Conservation (phyloP, 768 basidiomycete species). For the Filobasidium floriforme region DNA sequence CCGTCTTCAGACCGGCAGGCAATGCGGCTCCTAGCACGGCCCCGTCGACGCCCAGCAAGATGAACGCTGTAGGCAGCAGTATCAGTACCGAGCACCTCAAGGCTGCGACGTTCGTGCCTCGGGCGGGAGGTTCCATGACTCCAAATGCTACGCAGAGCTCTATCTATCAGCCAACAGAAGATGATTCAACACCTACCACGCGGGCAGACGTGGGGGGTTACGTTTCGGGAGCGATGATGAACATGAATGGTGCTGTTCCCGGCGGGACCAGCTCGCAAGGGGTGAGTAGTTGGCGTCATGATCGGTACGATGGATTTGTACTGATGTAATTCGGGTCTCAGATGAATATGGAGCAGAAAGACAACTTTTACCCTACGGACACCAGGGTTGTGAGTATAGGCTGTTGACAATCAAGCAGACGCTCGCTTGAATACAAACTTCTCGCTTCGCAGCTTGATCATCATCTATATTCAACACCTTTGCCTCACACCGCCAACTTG, state of each 20-base stretch:
- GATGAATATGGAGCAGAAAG: slow-evolving; percentile 12
- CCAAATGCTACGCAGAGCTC: neutral
- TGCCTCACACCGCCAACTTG: slow-evolving; percentile 54
- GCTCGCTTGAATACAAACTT: neutral
- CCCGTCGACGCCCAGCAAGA: neutral
- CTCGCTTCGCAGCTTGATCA: slow-evolving; percentile 63
- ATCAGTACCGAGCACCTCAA: slow-evolving; percentile 15
- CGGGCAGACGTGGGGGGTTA: slow-evolving; percentile 6
- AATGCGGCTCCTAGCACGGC: slow-evolving; percentile 1
- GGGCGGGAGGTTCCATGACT: slow-evolving; percentile 1
- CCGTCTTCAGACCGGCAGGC: slow-evolving; percentile 17
- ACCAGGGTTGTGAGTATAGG: slow-evolving; percentile 7
- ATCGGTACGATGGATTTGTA: neutral
- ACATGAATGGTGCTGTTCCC: neutral
- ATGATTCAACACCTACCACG: neutral
- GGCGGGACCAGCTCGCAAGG: slow-evolving; percentile 7
- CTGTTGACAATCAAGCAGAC: neutral
- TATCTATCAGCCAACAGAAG: slow-evolving; percentile 4
- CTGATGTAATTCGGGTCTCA: slow-evolving; percentile 7
- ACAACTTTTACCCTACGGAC: slow-evolving; percentile 15
- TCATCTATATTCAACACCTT: slow-evolving; percentile 73
- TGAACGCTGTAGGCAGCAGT: slow-evolving; percentile 1
- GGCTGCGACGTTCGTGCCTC: slow-evolving; percentile 16
- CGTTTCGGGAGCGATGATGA: neutral
- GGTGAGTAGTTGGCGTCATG: slow-evolving; percentile 1